phyloP scores from a whole-genome alignment of 805 yeast species.

The Saturnispora saitoi region DNA sequence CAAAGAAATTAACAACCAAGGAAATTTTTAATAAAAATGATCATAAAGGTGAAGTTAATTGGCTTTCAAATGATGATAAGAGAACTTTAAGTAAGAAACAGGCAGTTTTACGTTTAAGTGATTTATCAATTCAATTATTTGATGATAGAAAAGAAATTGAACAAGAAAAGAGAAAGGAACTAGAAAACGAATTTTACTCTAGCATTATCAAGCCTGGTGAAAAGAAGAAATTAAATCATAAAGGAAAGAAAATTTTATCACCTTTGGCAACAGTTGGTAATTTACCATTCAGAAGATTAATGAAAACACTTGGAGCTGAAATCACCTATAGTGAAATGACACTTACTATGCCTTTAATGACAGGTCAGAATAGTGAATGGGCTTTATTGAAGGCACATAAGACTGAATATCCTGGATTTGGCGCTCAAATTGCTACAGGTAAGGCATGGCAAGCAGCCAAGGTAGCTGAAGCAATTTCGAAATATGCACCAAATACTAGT shows the following conservation, averaged over 20 bases:
- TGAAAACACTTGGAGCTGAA: conserved; percentile 87
- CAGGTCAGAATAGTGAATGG: conserved; percentile 94
- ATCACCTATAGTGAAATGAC: conserved; percentile 97
- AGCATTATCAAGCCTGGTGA: conserved; percentile 72
- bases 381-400: conserved; percentile 87
- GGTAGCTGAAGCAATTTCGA: conserved; percentile 73
- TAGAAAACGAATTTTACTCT: conserved; percentile 53
- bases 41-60: conserved; percentile 50
- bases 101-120: conserved; percentile 50
- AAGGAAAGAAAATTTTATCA: conserved; percentile 76
- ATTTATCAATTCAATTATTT: conserved; percentile 37
- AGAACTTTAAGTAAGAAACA: conserved; percentile 50
- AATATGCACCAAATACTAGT: conserved; percentile 47
- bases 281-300: conserved; percentile 86
- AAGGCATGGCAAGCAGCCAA: conserved; percentile 92
- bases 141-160: conserved; percentile 40
- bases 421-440: conserved; percentile 85
- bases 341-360: conserved; percentile 70
- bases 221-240: conserved; percentile 64
- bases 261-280: conserved; percentile 98
- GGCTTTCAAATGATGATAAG: conserved; percentile 40
- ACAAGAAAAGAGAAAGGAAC: conserved; percentile 25
- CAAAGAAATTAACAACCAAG: conserved; percentile 38
- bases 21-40: conserved; percentile 27
- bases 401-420: conserved; percentile 79